These are phyloP conservation scores for Ustilago loliicola DNA, from an alignment of 1,284 basidiomycete genomes.

Conservation along the genomic window DNA sequence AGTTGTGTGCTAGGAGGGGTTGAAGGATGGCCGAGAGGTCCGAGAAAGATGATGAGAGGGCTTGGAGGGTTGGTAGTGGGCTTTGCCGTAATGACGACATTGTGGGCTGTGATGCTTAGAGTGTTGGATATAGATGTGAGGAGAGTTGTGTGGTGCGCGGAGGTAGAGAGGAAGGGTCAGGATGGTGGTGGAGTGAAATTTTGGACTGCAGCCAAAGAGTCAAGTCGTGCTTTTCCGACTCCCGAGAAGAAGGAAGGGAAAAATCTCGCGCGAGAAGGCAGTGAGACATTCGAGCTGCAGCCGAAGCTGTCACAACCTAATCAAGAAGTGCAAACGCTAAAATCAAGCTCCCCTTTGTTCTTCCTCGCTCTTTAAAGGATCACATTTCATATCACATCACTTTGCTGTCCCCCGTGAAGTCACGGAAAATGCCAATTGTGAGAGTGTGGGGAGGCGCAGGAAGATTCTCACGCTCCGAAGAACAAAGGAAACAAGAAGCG, in stretches of 20 bases:
- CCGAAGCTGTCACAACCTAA: slow-evolving; percentile 51
- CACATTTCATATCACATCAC: slow-evolving; percentile 7
- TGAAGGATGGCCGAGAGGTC: slow-evolving; percentile 29
- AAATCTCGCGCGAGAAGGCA: slow-evolving; percentile 27
- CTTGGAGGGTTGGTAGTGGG: slow-evolving; percentile 38
- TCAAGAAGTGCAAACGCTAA: slow-evolving; percentile 28
- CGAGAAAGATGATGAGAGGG: slow-evolving; percentile 33
- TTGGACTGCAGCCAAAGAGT: slow-evolving; percentile 18
- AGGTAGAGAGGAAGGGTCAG: too few species aligned
- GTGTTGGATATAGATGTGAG: slow-evolving; percentile 1
- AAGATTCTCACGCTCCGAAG: not conserved
- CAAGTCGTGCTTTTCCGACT: slow-evolving; percentile 14
- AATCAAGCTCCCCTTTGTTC: slow-evolving; percentile 26
- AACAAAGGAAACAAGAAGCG: not conserved
- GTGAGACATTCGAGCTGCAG: slow-evolving; percentile 16
- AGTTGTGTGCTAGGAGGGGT: slow-evolving; percentile 37
- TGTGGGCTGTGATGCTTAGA: slow-evolving; percentile 6
- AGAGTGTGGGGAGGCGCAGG: not conserved
- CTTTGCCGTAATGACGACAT: slow-evolving; percentile 48
- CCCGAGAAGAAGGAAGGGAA: slow-evolving; percentile 19
- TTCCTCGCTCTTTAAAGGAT: not conserved
- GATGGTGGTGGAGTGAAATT: slow-evolving; percentile 35
- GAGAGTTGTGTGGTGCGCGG: not conserved
- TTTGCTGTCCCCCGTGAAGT: not conserved
- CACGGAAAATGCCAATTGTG: not conserved